Conservation (phyloP, 208 protist species). For the Phytomonas sp. region DNA sequence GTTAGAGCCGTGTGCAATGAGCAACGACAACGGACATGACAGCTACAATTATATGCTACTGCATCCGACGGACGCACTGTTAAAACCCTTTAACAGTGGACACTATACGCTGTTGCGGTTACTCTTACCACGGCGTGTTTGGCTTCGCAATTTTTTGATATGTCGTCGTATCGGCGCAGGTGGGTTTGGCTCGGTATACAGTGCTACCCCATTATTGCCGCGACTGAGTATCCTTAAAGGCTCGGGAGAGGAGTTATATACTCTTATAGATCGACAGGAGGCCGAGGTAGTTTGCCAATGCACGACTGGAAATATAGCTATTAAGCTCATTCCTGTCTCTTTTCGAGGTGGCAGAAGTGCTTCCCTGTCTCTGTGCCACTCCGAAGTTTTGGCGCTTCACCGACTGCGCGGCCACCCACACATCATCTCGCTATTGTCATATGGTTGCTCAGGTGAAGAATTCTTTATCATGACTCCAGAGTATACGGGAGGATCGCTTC, state of each 20-base stretch:
- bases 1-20: background rate
- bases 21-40: background rate
- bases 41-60: background rate
- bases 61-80: background rate
- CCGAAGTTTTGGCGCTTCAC: conserved; percentile 59
- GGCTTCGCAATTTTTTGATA: conserved; percentile 20
- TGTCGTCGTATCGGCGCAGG: conserved; percentile 51
- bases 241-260: background rate
- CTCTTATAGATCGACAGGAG: background rate
- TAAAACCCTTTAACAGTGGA: conserved; percentile 18
- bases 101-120: conserved; percentile 53
- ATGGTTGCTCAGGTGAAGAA: conserved; percentile 51
- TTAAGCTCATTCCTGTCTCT: conserved; percentile 59
- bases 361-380: conserved; percentile 54
- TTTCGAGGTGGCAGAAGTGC: conserved; percentile 38
- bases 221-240: background rate
- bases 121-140: conserved; percentile 27
- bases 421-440: conserved; percentile 52
- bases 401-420: conserved; percentile 48
- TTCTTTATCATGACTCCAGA: conserved; percentile 65
- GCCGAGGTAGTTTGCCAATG: conserved; percentile 14
- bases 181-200: conserved; percentile 57
- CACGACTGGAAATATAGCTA: conserved; percentile 21
- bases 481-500: conserved; percentile 58
- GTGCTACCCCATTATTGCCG: background rate